Base-by-base conservation (phyloP, 2,329 filamentous ascomycete genomes). In the Davidsoniella virescens region DNA sequence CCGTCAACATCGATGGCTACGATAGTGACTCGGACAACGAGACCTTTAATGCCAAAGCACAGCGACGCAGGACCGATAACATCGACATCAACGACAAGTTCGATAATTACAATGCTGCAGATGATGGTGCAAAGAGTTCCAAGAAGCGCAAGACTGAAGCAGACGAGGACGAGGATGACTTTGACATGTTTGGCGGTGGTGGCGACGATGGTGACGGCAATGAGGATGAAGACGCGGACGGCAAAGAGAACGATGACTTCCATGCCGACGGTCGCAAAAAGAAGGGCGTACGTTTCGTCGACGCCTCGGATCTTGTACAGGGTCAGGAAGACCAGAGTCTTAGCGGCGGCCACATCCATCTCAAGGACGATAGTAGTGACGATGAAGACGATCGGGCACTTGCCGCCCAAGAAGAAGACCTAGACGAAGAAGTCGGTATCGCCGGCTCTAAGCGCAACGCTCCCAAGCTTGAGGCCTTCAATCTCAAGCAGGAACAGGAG, bases 1-100 rank as follows among this genome's bases (percentile, higher is more conserved):
- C 90, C 0, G 85, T 98, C 50, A 95, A 96, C 60, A 79, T 98
- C 39, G 92, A 96, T 60, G 92, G 92, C 47, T 98, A 96, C 67
- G 90, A 96, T 58, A 92, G 84, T 8, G 92, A 98, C 65, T 94
- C 90, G 2, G 78, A 83, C 48, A 90, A 93, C 56, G 92, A 96
- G 61, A 87, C 84, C 42, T 93, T 94, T 63, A 77, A 92, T 57
- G 75, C 75, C 29, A 76, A 84, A 47, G 82, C 84, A 5, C 78
- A 80, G 52, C 73, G 73, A 51, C 75, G 72, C 55, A 68, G 65
- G 49, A 70, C 61, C 52, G 57, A 54, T 18, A 43, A 55, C 5
- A 48, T 56, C 12, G 50, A 55, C 33, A 52, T 56, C 38, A 54
- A 55, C 37, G 52, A 51, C 0, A 67, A 72, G 49, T 65, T 78